phyloP scores from a whole-genome alignment of 495 filamentous ascomycete species.

The Xylaria palmicola region DNA sequence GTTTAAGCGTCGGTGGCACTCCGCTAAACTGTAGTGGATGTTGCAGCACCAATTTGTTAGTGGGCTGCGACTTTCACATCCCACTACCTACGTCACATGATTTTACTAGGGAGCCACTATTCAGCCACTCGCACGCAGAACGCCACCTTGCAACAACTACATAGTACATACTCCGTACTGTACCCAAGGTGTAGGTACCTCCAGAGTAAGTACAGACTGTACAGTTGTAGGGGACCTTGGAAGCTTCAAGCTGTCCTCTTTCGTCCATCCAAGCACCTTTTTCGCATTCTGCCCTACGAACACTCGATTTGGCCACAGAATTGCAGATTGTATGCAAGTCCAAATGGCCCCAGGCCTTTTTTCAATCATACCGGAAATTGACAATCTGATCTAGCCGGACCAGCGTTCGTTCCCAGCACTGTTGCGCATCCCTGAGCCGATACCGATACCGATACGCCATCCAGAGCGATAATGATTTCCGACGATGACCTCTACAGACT shows the following conservation, averaged over 20 bases:
- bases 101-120: neutral
- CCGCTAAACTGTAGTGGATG: slow-evolving; percentile 8
- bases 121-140: slow-evolving; percentile 4
- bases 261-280: slow-evolving; percentile 3
- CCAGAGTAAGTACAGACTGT: neutral
- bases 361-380: neutral
- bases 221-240: no score
- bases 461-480: slow-evolving; percentile 69
- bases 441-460: slow-evolving; percentile 5
- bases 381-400: neutral
- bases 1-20: neutral
- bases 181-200: slow-evolving; percentile 1
- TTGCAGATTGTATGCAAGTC: slow-evolving; percentile 3
- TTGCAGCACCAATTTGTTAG: slow-evolving; percentile 10
- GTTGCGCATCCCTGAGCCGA: neutral
- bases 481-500: slow-evolving; percentile 81
- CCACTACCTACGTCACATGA: slow-evolving; percentile 16
- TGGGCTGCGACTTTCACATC: slow-evolving; percentile 10
- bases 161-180: neutral
- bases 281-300: neutral
- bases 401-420: neutral
- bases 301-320: neutral
- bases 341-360: neutral
- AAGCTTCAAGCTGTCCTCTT: slow-evolving; percentile 33
- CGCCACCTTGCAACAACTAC: neutral